Evolutionary conservation across 352 stramenopile species (phyloP), one percentile per base, ranked within the genome.

Genomic region (Elongisporangium prolatum): DNA sequence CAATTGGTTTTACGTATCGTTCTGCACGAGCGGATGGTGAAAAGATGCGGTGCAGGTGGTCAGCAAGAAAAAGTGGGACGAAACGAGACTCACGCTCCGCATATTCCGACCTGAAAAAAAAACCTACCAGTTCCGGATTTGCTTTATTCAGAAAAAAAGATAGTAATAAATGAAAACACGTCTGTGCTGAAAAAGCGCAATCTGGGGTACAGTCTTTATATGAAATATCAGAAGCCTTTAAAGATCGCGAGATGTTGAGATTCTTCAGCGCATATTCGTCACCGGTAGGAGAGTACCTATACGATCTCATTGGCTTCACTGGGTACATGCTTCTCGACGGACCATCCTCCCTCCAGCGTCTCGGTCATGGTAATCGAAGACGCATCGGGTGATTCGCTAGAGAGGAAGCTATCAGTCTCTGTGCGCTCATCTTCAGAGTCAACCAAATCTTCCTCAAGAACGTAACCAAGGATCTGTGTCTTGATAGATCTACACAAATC

Each of bases 271-370:
- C 10, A 2, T 44, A 17, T 17, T 44, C 34, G 34, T 9, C 34
- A 44, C 34, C 8, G 28, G 28, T 38, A 9, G 28, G 28, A 44
- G 11, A 51, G 52, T 57, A 21, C 22, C 65, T 78, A 91, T 54
- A 89, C 78, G 17, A 88, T 59, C 18, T 82, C 71, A 17, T 65
- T 65, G 51, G 71, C 67, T 21, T 86, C 75, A 57, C 65, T 74
- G 2, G 80, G 77, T 21, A 95, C 68, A 34, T 75, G 80, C 56
- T 93, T 93, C 71, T 95, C 81, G 21, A 95, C 84, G 1, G 83
- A 93, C 82, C 86, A 93, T 13, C 86, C 86, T 24, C 86, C 82
- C 63, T 93, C 81, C 21, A 93, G 68, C 10, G 80, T 91, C 56
- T 91, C 80, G 34, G 75, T 90, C 40, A 70, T 88, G 51, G 83